Evolutionary conservation across 148 eudicot species (phyloP).

Genomic region (Oxyria digyna): DNA sequence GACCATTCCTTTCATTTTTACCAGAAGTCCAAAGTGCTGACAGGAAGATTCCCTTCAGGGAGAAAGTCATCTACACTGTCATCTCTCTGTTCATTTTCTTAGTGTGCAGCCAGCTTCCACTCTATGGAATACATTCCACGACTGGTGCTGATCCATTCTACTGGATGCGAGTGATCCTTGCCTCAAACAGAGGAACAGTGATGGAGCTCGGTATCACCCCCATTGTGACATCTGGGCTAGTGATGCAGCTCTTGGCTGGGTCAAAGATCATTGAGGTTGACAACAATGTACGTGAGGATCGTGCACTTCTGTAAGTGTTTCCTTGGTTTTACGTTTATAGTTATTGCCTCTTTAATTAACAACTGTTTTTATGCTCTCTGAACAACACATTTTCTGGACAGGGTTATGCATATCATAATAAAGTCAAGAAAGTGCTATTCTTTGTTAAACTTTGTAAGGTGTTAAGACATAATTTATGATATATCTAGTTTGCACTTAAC

Average conservation of each 20-base stretch:
- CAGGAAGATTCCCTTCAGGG: too few species aligned
- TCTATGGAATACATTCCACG: too few species aligned
- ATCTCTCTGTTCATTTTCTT: too few species aligned
- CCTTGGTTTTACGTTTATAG: not conserved
- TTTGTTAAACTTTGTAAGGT: not conserved
- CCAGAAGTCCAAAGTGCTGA: too few species aligned
- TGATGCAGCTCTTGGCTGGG: slow-evolving; percentile 55
- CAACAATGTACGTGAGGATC: slow-evolving; percentile 52
- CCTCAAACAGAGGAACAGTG: slow-evolving; percentile 57
- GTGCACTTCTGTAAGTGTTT: slow-evolving; percentile 41
- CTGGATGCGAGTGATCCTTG: slow-evolving; percentile 57
- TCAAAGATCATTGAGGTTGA: too few species aligned
- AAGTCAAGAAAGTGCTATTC: too few species aligned
- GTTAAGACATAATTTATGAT: not conserved
- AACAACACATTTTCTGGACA: not conserved
- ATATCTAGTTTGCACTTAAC: not conserved
- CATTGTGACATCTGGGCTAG: slow-evolving; percentile 53
- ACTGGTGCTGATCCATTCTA: too few species aligned
- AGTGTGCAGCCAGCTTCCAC: too few species aligned
- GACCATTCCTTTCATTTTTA: too few species aligned
- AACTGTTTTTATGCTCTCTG: not conserved
- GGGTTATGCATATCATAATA: not conserved
- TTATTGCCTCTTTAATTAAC: not conserved
- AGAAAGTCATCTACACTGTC: too few species aligned
- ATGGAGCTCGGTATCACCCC: slow-evolving; percentile 73